phyloP scores from a whole-genome alignment of 176 grass and related monocot species.

The Otatea glauca region DNA sequence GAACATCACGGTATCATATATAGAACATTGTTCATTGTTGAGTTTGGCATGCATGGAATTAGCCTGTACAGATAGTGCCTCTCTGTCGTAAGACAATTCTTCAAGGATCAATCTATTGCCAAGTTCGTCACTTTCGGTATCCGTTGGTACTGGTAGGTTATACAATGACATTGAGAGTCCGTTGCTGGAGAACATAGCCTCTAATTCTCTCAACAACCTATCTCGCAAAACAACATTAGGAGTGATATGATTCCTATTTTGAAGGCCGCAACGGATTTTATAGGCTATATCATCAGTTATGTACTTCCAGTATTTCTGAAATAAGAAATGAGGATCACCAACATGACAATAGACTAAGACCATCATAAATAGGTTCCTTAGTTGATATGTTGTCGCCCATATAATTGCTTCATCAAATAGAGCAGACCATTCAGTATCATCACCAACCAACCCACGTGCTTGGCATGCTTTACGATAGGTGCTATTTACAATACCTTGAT shows the following conservation, averaged over 20 bases:
- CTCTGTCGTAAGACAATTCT: too few relatives aligned
- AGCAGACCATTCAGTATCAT: background rate
- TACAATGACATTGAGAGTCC: too few relatives aligned
- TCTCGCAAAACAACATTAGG: too few relatives aligned
- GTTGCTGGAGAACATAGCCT: too few relatives aligned
- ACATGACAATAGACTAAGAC: background rate
- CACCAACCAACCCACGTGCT: background rate
- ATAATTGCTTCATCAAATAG: too few relatives aligned
- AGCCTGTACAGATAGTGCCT: accelerated
- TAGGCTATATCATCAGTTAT: accelerated
- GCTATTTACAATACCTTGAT: background rate
- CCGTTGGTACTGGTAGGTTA: too few relatives aligned
- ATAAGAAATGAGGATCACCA: background rate
- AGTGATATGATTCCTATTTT: accelerated
- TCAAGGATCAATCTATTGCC: too few relatives aligned
- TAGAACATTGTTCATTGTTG: too few relatives aligned
- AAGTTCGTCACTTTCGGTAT: accelerated
- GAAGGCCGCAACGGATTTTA: accelerated
- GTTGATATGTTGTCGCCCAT: background rate
- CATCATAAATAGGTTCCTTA: background rate
- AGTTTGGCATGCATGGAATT: too few relatives aligned
- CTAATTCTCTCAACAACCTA: accelerated
- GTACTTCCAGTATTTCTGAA: too few relatives aligned
- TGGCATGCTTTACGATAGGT: too few relatives aligned
- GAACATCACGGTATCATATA: too few relatives aligned